phyloP scores from a whole-genome alignment of 768 basidiomycete genomes.

The Termitomyces sp. region DNA sequence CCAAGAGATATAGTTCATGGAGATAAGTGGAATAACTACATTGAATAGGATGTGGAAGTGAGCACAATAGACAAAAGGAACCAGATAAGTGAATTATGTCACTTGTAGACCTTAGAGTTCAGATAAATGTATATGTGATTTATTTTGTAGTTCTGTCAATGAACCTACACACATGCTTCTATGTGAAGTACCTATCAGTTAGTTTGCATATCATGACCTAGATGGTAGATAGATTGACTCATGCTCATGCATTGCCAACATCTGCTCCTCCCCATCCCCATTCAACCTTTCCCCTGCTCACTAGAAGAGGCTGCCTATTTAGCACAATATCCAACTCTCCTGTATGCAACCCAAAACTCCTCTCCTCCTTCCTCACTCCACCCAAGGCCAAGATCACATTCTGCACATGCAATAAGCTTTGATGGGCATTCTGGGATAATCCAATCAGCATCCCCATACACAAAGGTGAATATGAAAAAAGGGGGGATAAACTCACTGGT shows the following conservation, averaged over 20 bases:
- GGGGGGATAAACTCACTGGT: slow-evolving; percentile 14
- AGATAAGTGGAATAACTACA: too few species aligned
- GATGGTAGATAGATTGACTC: neutral
- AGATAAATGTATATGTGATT: too few species aligned
- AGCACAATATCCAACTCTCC: slow-evolving; percentile 55
- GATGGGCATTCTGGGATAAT: slow-evolving; percentile 30
- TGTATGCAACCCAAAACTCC: slow-evolving; percentile 75
- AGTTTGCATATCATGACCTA: neutral
- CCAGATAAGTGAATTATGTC: neutral
- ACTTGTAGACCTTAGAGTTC: neutral
- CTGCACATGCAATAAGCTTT: slow-evolving; percentile 74
- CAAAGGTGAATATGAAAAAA: neutral
- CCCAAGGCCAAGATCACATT: slow-evolving; percentile 84
- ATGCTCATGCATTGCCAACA: neutral
- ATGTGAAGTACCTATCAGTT: neutral
- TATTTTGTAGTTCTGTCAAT: too few species aligned
- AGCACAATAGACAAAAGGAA: neutral
- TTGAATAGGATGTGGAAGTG: neutral
- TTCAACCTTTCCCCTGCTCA: neutral
- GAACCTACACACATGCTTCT: too few species aligned
- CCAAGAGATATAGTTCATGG: too few species aligned
- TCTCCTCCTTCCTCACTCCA: slow-evolving; percentile 69
- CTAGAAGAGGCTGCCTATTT: neutral
- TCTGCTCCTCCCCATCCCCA: neutral
- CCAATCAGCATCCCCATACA: neutral